Conservation (phyloP, 2,329 filamentous ascomycete species). For the Teratosphaeria viscida region DNA sequence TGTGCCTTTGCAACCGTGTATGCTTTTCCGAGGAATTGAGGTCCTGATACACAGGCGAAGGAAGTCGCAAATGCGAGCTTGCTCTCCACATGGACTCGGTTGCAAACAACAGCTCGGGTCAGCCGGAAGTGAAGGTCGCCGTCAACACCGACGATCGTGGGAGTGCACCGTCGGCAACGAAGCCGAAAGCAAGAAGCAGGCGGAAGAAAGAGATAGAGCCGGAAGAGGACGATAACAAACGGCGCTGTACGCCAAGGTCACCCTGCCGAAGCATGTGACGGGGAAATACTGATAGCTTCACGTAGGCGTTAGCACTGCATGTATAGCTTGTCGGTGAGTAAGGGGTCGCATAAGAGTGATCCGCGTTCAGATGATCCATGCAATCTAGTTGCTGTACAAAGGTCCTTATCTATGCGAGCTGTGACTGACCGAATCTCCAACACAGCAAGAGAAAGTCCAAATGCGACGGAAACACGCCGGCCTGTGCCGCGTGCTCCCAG, state of each 20-base stretch:
- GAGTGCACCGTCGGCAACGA: neutral
- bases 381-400: neutral
- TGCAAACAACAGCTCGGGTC: constrained; percentile 31
- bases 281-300: neutral
- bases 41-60: neutral
- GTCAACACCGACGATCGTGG: constrained; percentile 2
- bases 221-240: constrained; percentile 1
- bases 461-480: constrained; percentile 84
- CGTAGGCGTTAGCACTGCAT: constrained; percentile 21
- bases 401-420: neutral
- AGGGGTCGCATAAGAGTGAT: neutral
- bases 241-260: constrained; percentile 1
- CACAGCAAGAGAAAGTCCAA: constrained; percentile 27
- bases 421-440: constrained; percentile 4
- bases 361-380: neutral
- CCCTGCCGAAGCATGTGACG: neutral
- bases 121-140: constrained; percentile 4
- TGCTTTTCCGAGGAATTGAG: neutral
- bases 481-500: constrained; percentile 89
- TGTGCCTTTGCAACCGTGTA: neutral
- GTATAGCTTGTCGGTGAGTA: constrained; percentile 18
- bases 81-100: constrained; percentile 35
- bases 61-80: neutral
- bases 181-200: neutral
- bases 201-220: neutral